phyloP scores from a whole-genome alignment of 73 alveolate genomes.

The Uronychia binucleata region DNA sequence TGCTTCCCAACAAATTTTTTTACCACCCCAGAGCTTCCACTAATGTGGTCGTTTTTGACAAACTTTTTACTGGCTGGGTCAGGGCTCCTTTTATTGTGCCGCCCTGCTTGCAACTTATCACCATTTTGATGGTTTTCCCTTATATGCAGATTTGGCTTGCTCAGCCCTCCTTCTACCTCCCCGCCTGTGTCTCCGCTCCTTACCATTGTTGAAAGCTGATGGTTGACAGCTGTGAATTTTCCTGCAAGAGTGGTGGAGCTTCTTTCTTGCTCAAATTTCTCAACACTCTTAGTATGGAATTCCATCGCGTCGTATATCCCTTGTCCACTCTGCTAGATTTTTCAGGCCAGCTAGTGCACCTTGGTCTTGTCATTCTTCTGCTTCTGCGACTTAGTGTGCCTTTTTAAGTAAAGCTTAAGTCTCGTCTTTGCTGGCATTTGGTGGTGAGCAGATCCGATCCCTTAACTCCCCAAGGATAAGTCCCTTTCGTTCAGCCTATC shows the following conservation, averaged over 20 bases:
- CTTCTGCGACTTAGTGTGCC: neutral
- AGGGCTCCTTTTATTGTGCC: too few relatives aligned
- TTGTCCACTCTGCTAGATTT: neutral
- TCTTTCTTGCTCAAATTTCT: neutral
- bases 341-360: too few relatives aligned
- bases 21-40: too few relatives aligned
- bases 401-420: neutral
- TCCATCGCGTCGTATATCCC: neutral
- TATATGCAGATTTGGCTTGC: too few relatives aligned
- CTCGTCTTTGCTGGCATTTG: neutral
- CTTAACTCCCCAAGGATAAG: too few relatives aligned
- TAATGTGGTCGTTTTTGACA: too few relatives aligned
- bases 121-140: too few relatives aligned
- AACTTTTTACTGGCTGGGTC: too few relatives aligned
- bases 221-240: neutral
- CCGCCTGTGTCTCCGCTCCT: neutral
- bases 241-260: neutral
- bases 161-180: neutral
- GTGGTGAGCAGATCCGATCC: too few relatives aligned
- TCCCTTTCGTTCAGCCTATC: neutral
- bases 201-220: neutral
- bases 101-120: too few relatives aligned
- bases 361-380: too few relatives aligned
- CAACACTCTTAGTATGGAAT: neutral
- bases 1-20: too few relatives aligned